Evolutionary conservation across 2,329 filamentous ascomycete species (phyloP), one percentile per base, ranked within the genome.

Genomic region (Albifimbria verrucaria): DNA sequence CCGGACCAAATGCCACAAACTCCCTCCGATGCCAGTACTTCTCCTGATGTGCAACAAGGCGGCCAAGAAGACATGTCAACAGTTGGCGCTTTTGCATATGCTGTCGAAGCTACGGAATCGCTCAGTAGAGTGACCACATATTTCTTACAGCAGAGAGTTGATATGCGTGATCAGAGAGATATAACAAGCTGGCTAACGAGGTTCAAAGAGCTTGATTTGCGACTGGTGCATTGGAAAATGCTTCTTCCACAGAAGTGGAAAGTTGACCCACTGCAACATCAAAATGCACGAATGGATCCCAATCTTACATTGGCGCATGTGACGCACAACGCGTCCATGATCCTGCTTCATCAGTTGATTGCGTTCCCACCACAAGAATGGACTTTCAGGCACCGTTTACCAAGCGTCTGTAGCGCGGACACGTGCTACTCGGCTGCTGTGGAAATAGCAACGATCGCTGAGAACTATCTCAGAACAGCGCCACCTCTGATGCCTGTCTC

Each of bases 301-400:
- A 78, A 78, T 50, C 62, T 78, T 17, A 77, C 75, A 0, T 58
- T 77, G 7, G 74, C 75, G 1, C 76, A 78, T 52, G 65, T 77
- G 18, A 77, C 72, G 2, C 75, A 77, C 52, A 77, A 77, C 50
- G 67, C 74, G 3, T 73, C 73, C 5, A 76, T 76, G 62, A 74
- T 78, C 22, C 65, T 77, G 2, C 64, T 77, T 2, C 75, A 78
- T 53, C 75, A 77, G 51, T 62, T 64, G 7, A 75, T 78, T 22
- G 75, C 74, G 1, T 77, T 72, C 55, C 73, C 73, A 0, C 63
- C 65, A 0, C 26, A 60, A 0, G 59, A 68, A 2, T 74, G 70
- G 70, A 55, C 63, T 1, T 64, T 62, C 28, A 59, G 65, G 0
- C 65, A 70, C 3, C 64, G 67, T 6, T 59, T 77, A 7, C 74